A percentile compares a stretch with the other conserved stretches of the same genome.
Evolutionary conservation across 257 asterid species (phyloP).

Genomic region (Eustoma russellianum): DNA sequence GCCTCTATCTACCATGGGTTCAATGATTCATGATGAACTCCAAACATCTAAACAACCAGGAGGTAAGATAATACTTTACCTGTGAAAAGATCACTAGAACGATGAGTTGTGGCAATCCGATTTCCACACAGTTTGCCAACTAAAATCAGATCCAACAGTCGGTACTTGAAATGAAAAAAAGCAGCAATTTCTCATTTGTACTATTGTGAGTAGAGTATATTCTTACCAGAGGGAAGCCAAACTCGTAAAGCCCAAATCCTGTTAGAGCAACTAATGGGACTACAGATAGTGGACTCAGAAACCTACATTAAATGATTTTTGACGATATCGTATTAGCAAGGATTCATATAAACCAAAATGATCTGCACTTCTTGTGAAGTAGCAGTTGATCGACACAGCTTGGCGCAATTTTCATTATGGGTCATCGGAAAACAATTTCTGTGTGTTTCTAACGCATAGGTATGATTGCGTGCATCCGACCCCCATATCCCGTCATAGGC

Average conservation of each 20-base stretch:
- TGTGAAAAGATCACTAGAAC: conserved; percentile 75
- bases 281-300: conserved; percentile 67
- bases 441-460: too few species aligned
- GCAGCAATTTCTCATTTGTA: not conserved
- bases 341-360: not conserved
- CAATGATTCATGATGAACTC: not conserved
- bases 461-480: too few species aligned
- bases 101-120: conserved; percentile 78
- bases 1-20: not conserved
- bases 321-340: not conserved
- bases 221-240: conserved; percentile 89
- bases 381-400: too few species aligned
- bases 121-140: conserved; percentile 87
- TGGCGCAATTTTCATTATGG: too few species aligned
- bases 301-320: conserved; percentile 31
- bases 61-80: conserved; percentile 25
- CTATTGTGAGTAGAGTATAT: not conserved
- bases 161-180: not conserved
- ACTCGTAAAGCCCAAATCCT: conserved; percentile 84
- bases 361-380: too few species aligned
- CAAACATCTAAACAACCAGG: not conserved
- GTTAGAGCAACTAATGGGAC: conserved; percentile 80
- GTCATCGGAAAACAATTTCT: too few species aligned
- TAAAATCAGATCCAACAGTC: conserved; percentile 13
- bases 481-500: too few species aligned